Evolutionary conservation across 805 yeast genomes (phyloP).

Genomic region (Danielozyma ontarioensis): DNA sequence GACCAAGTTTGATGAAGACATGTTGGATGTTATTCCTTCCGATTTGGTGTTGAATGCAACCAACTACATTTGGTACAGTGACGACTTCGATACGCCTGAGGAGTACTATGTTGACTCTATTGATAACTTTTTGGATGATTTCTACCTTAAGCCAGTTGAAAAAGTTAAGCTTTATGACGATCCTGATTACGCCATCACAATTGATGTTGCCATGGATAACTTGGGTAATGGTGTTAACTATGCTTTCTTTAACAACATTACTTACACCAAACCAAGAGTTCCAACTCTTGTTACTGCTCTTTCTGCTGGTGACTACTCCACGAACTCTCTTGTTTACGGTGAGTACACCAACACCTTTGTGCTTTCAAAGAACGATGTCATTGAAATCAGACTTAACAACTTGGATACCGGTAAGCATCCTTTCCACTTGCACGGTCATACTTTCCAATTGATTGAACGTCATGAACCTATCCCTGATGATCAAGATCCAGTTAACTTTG

Average conservation of each 20-base stretch:
- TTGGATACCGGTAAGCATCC: constrained; percentile 92
- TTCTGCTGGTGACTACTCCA: constrained; percentile 58
- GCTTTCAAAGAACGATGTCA: constrained; percentile 57
- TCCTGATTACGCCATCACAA: constrained; percentile 62
- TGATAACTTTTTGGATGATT: constrained; percentile 42
- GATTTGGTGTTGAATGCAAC: constrained; percentile 70
- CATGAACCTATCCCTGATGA: constrained; percentile 54
- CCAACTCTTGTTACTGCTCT: constrained; percentile 81
- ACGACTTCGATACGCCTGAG: constrained; percentile 36
- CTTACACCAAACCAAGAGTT: constrained; percentile 76
- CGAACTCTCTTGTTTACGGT: constrained; percentile 62
- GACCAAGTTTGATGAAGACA: constrained; percentile 72
- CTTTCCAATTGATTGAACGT: constrained; percentile 77
- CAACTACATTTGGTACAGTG: constrained; percentile 59
- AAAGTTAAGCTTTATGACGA: constrained; percentile 49
- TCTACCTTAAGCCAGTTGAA: constrained; percentile 24
- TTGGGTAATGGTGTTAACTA: constrained; percentile 84
- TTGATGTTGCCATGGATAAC: constrained; percentile 80
- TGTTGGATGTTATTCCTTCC: constrained; percentile 73
- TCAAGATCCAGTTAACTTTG: constrained; percentile 52
- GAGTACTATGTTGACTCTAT: constrained; percentile 36
- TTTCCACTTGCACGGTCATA: constrained; percentile 95
- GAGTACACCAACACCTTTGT: constrained; percentile 73
- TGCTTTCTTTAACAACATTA: constrained; percentile 90
- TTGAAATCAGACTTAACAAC: constrained; percentile 82